Evolutionary conservation across 805 yeast species (phyloP), one percentile per base, ranked within the genome.

Genomic region (Yarrowia divulgata): DNA sequence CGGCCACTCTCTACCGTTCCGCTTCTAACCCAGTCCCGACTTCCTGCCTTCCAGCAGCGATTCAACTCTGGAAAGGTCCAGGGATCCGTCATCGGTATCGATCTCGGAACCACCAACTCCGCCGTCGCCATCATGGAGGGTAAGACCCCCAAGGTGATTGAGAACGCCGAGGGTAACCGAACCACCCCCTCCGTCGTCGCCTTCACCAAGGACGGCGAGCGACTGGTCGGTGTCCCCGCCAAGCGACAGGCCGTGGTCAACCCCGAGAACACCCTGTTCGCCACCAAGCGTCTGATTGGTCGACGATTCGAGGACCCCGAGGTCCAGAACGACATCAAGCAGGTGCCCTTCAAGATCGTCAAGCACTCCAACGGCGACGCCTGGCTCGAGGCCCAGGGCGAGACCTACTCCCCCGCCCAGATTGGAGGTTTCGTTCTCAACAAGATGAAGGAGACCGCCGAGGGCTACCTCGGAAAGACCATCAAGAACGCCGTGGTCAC

Each of bases 371-470:
- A 93, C 79, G 97, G 97, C 74, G 98, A 93, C 79, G 97, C 97
- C 70, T 93, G 97, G 97, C 87, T 93, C 70, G 92, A 91, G 84
- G 93, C 96, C 72, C 87, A 92, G 75, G 96, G 94, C 74, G 87
- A 90, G 80, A 82, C 84, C 72, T 93, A 93, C 85, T 93, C 97
- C 64, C 98, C 98, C 69, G 93, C 96, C 70, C 97, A 93, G 82
- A 90, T 93, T 75, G 97, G 97, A 77, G 97, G 97, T 69, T 91
- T 93, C 77, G 85, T 93, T 73, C 87, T 93, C 78, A 91, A 91
- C 88, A 93, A 93, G 87, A 93, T 93, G 97, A 93, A 93, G 88
- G 97, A 93, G 85, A 93, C 97, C 74, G 97, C 98, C 73, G 97
- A 92, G 82, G 88, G 91, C 73, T 89, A 90, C 85, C 84, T 92